phyloP scores from a whole-genome alignment of 192 early-diverging fungal genomes.

The Coemansia pectinata region DNA sequence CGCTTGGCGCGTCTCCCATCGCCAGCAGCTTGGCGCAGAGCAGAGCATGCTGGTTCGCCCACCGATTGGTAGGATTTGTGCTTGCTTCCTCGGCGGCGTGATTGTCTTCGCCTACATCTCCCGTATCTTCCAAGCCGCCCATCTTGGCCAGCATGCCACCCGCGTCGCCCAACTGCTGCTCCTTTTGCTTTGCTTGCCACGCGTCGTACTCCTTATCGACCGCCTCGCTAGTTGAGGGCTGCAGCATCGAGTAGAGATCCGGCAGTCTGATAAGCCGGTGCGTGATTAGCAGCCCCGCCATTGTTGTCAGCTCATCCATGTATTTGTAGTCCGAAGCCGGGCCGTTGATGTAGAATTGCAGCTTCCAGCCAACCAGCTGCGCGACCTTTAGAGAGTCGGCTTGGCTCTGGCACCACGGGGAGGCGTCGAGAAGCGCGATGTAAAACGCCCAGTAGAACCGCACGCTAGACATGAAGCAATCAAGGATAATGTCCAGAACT shows the following conservation, averaged over 20 bases:
- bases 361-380: slow-evolving; percentile 49
- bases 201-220: slow-evolving; percentile 25
- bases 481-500: slow-evolving; percentile 45
- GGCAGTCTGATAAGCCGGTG: slow-evolving; percentile 32
- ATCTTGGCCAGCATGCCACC: slow-evolving; percentile 26
- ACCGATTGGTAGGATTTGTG: background rate
- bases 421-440: slow-evolving; percentile 46
- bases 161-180: slow-evolving; percentile 12
- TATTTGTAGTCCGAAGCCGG: slow-evolving; percentile 22
- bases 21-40: slow-evolving; percentile 45
- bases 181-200: slow-evolving; percentile 34
- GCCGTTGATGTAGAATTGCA: slow-evolving; percentile 39
- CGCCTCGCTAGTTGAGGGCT: slow-evolving; percentile 14
- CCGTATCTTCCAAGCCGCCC: slow-evolving; percentile 35
- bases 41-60: slow-evolving; percentile 45
- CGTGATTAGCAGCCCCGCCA: slow-evolving; percentile 46
- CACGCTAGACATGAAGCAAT: slow-evolving; percentile 51
- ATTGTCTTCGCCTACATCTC: slow-evolving; percentile 13
- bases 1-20: slow-evolving; percentile 33
- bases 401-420: slow-evolving; percentile 38
- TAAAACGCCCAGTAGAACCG: slow-evolving; percentile 50
- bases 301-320: slow-evolving; percentile 43
- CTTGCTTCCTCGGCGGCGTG: background rate
- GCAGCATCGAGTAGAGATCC: slow-evolving; percentile 38
- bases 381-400: slow-evolving; percentile 41